Evolutionary conservation across 2,329 filamentous ascomycete species (phyloP).

Genomic region (Gliomastix tumulicola): DNA sequence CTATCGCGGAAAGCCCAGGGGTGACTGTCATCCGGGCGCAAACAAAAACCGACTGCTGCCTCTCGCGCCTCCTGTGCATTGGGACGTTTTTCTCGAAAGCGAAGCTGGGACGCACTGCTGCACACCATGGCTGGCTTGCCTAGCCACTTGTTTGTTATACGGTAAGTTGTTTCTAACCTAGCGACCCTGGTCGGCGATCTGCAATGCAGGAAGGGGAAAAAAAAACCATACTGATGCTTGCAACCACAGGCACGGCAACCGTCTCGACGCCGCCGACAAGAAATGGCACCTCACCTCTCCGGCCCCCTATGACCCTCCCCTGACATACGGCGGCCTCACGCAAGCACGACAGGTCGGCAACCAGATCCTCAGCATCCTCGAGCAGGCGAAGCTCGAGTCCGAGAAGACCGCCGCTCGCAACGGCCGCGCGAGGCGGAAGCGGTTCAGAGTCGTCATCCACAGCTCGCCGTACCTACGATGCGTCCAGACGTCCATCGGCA

Average conservation of each 20-base stretch:
- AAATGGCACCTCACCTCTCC: slow-evolving; percentile 91
- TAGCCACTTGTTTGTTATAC: slow-evolving; percentile 34
- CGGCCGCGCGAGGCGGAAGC: slow-evolving; percentile 34
- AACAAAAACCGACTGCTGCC: too few species aligned
- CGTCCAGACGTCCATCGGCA: slow-evolving; percentile 83
- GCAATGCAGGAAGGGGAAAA: too few species aligned
- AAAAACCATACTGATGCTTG: too few species aligned
- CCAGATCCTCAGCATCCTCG: slow-evolving; percentile 70
- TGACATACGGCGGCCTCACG: slow-evolving; percentile 91
- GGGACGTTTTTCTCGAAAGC: too few species aligned
- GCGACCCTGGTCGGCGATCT: too few species aligned
- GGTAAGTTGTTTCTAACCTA: slow-evolving; percentile 25
- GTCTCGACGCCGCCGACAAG: slow-evolving; percentile 90
- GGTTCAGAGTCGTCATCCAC: slow-evolving; percentile 79
- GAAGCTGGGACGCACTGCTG: too few species aligned
- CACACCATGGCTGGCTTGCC: slow-evolving; percentile 9
- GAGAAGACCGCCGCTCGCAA: slow-evolving; percentile 11
- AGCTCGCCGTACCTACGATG: slow-evolving; percentile 92
- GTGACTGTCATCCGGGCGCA: too few species aligned
- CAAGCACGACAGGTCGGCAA: slow-evolving; percentile 77
- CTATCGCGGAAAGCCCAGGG: too few species aligned
- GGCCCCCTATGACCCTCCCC: slow-evolving; percentile 88
- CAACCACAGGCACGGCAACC: slow-evolving; percentile 90
- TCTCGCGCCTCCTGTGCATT: too few species aligned
- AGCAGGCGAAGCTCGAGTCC: slow-evolving; percentile 41